Conservation (phyloP, 73 alveolate genomes). For the Loxodes magnus region DNA sequence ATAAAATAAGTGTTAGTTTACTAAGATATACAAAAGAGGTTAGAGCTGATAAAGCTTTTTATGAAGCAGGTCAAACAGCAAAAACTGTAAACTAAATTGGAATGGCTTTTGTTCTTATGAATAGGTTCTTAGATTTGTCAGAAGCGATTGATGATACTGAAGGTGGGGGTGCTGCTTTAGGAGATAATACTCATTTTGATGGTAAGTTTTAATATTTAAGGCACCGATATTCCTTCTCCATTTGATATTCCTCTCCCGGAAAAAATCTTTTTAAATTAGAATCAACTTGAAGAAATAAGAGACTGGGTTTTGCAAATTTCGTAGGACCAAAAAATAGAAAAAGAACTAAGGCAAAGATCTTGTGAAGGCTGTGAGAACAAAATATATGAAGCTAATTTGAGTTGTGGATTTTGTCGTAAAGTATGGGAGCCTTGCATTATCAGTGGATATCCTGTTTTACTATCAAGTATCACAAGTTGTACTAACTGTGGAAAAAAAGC, state of each 20-base stretch:
- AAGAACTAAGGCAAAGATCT: conserved; percentile 50
- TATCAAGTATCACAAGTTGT: conserved; percentile 67
- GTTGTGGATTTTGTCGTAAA: conserved; percentile 58
- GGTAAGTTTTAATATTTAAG: no score
- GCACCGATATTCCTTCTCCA: conserved; percentile 92
- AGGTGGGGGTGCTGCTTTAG: conserved; percentile 56
- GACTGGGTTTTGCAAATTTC: conserved; percentile 92
- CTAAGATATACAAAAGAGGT: conserved; percentile 91
- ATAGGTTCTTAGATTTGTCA: conserved; percentile 91
- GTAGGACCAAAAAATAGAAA: conserved; percentile 59
- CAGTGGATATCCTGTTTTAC: conserved; percentile 91
- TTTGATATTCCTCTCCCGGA: conserved; percentile 91
- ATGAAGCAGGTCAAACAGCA: conserved; percentile 98
- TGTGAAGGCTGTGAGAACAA: conserved; percentile 87
- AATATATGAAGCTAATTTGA: conserved; percentile 76
- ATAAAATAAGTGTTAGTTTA: conserved; percentile 81
- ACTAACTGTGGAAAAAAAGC: conserved; percentile 88
- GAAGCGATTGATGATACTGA: conserved; percentile 98
- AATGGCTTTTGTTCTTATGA: conserved; percentile 85
- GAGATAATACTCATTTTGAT: conserved; percentile 91
- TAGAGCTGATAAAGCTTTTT: conserved; percentile 93
- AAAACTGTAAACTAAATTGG: conserved; percentile 57
- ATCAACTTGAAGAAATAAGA: conserved; percentile 84
- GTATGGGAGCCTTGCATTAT: conserved; percentile 88
- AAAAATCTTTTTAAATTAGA: conserved; percentile 67